Conservation (phyloP, 2,329 filamentous ascomycete genomes). For the Graphilbum sp. region DNA sequence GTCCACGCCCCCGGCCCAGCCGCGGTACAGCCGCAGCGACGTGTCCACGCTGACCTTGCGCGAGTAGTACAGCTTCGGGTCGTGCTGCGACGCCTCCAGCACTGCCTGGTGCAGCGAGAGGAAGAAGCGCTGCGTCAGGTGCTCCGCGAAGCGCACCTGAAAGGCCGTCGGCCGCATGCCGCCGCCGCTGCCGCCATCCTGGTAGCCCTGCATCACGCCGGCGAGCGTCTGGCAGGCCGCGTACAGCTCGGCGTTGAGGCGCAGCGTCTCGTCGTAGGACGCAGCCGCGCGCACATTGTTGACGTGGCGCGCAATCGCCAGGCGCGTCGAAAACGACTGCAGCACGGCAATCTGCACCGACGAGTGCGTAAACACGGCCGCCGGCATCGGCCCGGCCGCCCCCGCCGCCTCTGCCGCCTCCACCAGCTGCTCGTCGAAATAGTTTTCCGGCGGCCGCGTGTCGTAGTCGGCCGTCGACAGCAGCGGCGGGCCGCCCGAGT, state of each 20-base stretch:
- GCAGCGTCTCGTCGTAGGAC: slow-evolving; percentile 30
- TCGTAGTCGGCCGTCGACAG: slow-evolving; percentile 29
- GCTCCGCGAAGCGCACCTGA: slow-evolving; percentile 24
- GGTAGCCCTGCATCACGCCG: no score
- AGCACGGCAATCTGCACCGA: slow-evolving; percentile 31
- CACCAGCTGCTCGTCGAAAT: slow-evolving; percentile 31
- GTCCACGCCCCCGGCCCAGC: slow-evolving; percentile 2
- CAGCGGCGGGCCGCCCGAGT: slow-evolving; percentile 28
- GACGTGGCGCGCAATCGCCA: slow-evolving; percentile 26
- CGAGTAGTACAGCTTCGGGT: slow-evolving; percentile 35
- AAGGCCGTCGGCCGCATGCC: slow-evolving; percentile 16
- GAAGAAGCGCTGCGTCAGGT: slow-evolving; percentile 28
- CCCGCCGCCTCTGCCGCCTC: not conserved
- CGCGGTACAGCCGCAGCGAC: slow-evolving; percentile 13
- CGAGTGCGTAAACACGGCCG: slow-evolving; percentile 24
- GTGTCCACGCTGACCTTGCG: slow-evolving; percentile 31
- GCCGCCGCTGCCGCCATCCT: not conserved
- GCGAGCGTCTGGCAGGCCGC: slow-evolving; percentile 21
- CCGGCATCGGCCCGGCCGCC: slow-evolving; percentile 14
- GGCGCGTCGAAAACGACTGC: slow-evolving; percentile 24
- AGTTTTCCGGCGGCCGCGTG: slow-evolving; percentile 29
- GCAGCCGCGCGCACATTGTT: slow-evolving; percentile 27
- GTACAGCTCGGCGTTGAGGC: slow-evolving; percentile 27
- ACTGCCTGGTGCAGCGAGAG: slow-evolving; percentile 38
- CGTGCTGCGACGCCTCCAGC: slow-evolving; percentile 23